Evolutionary conservation across 371 early-diverging fungal genomes (phyloP).

Genomic region (Blastocladiella emersonii): DNA sequence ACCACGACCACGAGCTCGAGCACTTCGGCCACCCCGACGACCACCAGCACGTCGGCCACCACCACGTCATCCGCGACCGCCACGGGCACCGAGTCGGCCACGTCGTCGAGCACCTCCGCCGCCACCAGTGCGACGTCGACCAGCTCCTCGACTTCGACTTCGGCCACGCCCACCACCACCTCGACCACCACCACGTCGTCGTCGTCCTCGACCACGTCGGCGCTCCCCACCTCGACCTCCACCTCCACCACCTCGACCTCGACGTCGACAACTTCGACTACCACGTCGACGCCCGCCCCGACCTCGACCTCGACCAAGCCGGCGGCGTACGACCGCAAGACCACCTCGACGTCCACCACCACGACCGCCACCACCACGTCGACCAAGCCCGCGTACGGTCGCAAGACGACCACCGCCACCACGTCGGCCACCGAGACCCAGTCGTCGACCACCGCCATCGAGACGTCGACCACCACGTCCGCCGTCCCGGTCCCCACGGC

Average conservation of each 20-base stretch:
- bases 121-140: background rate
- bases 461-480: too few species aligned
- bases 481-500: too few species aligned
- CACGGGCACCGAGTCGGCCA: background rate
- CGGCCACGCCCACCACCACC: background rate
- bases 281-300: background rate
- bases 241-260: constrained; percentile 48
- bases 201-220: constrained; percentile 2
- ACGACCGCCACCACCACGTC: too few species aligned
- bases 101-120: background rate
- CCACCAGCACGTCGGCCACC: background rate
- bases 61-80: background rate
- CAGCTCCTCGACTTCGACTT: too few species aligned
- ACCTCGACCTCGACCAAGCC: too few species aligned
- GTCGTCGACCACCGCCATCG: too few species aligned
- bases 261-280: constrained; percentile 88
- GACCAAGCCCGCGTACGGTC: too few species aligned
- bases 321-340: too few species aligned
- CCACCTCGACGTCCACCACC: too few species aligned
- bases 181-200: background rate
- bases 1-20: background rate
- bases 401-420: too few species aligned
- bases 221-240: constrained; percentile 24
- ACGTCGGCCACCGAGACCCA: too few species aligned
- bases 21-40: background rate